A percentile compares a stretch with the other conserved stretches of the same genome.
phyloP scores from a whole-genome alignment of 345 rosid species.

The Sisymbrium irio region DNA sequence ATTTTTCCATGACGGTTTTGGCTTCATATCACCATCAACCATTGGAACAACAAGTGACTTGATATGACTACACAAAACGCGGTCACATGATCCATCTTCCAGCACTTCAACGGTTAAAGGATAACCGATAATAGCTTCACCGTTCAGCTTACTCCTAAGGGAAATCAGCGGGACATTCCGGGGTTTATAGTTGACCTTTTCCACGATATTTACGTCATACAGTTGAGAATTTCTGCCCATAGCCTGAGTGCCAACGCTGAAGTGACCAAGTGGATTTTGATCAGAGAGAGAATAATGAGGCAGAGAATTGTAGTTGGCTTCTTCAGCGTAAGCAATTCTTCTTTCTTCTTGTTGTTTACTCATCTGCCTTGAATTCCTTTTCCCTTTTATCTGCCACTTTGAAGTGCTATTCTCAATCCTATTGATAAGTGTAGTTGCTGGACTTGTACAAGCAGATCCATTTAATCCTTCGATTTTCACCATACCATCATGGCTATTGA shows the following conservation, averaged over 20 bases:
- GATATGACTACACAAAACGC: slow-evolving; percentile 26
- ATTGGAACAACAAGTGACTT: slow-evolving; percentile 30
- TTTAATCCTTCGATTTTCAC: slow-evolving; percentile 38
- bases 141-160: slow-evolving; percentile 74
- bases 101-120: slow-evolving; percentile 67
- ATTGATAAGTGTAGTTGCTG: slow-evolving; percentile 15
- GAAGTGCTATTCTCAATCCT: slow-evolving; percentile 61
- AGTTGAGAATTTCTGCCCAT: slow-evolving; percentile 45
- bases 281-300: slow-evolving; percentile 41
- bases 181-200: slow-evolving; percentile 61
- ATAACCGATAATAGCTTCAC: slow-evolving; percentile 83
- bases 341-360: slow-evolving; percentile 58
- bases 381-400: slow-evolving; percentile 89
- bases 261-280: slow-evolving; percentile 59
- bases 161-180: slow-evolving; percentile 85
- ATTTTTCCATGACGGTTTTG: slow-evolving; percentile 25
- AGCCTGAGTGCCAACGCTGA: slow-evolving; percentile 41
- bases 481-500: slow-evolving; percentile 46
- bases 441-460: slow-evolving; percentile 14
- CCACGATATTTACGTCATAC: slow-evolving; percentile 69
- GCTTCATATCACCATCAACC: slow-evolving; percentile 15
- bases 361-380: slow-evolving; percentile 75
- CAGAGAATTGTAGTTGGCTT: slow-evolving; percentile 33
- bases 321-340: slow-evolving; percentile 35
- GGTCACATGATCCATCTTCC: slow-evolving; percentile 42